Percentiles rank a stretch among this genome's conserved stretches.
phyloP scores from a whole-genome alignment of 306 rosid genomes.

The Rosa persica region DNA sequence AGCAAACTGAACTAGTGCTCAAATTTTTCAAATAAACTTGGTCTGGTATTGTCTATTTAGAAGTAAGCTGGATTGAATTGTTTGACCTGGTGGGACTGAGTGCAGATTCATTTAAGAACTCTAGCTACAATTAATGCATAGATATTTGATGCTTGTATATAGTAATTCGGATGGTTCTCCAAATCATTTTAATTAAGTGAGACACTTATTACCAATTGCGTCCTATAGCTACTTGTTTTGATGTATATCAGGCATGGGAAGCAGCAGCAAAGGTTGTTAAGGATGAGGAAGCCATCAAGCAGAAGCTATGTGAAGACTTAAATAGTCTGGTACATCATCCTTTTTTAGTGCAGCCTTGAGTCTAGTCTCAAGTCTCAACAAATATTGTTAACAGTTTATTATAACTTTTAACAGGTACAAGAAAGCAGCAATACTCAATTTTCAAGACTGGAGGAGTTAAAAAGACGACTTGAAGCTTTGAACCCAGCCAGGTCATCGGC shows the following conservation, averaged over 20 bases:
- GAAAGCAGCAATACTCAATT: constrained; percentile 81
- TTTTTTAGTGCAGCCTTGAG: constrained; percentile 8
- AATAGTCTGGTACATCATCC: constrained; percentile 63
- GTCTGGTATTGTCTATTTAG: background rate
- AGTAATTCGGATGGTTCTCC: background rate
- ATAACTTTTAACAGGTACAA: constrained; percentile 57
- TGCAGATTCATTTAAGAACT: background rate
- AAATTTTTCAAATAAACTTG: background rate
- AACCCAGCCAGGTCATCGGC: constrained; percentile 61
- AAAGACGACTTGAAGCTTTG: constrained; percentile 86
- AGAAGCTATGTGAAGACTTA: constrained; percentile 85
- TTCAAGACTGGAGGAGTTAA: constrained; percentile 78
- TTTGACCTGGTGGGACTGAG: background rate
- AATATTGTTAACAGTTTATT: constrained; percentile 30
- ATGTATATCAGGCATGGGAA: constrained; percentile 65
- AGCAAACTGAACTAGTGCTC: background rate
- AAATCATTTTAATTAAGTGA: background rate
- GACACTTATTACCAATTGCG: background rate
- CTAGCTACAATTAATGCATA: constrained; percentile 4
- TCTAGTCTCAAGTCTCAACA: constrained; percentile 19
- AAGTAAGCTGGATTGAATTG: constrained; percentile 18
- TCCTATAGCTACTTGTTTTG: constrained; percentile 20
- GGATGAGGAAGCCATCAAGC: constrained; percentile 79
- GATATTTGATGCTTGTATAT: background rate
- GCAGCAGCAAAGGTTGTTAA: constrained; percentile 58